These are phyloP conservation scores for Tulasnella sp. DNA, from an alignment of 768 basidiomycete genomes.

Conservation along the genomic window DNA sequence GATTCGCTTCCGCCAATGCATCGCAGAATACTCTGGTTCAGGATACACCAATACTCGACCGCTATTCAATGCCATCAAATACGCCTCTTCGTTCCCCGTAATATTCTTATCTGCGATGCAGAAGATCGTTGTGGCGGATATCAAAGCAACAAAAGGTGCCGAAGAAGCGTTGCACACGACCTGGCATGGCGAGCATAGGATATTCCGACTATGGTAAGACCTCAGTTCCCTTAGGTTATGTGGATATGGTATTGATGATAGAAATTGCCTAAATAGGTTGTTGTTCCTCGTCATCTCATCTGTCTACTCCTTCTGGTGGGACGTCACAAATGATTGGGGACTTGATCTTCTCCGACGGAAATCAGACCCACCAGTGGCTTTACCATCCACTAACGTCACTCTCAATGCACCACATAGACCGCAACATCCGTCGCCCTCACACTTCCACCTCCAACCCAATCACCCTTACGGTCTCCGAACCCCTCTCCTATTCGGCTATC, in stretches of 20 bases:
- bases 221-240: too few relatives aligned
- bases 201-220: constrained; percentile 77
- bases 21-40: constrained; percentile 65
- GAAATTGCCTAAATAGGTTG: constrained; percentile 42
- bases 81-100: constrained; percentile 92
- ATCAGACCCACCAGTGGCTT: too few relatives aligned
- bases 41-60: constrained; percentile 56
- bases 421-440: background rate
- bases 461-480: constrained; percentile 68
- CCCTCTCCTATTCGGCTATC: constrained; percentile 65
- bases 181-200: constrained; percentile 66
- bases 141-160: constrained; percentile 40
- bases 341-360: constrained; percentile 58
- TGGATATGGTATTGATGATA: background rate
- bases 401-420: background rate
- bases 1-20: constrained; percentile 87
- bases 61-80: constrained; percentile 88
- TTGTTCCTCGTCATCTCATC: constrained; percentile 80
- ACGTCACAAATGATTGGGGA: constrained; percentile 97
- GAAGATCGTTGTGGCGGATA: constrained; percentile 52
- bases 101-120: constrained; percentile 92
- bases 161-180: constrained; percentile 32
- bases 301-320: constrained; percentile 97
- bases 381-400: too few relatives aligned
- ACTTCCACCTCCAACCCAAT: constrained; percentile 10